Percentiles rank a stretch among this genome's conserved stretches.
Conservation (phyloP, 1,139 yeast species). For the Geotrichum reessii region DNA sequence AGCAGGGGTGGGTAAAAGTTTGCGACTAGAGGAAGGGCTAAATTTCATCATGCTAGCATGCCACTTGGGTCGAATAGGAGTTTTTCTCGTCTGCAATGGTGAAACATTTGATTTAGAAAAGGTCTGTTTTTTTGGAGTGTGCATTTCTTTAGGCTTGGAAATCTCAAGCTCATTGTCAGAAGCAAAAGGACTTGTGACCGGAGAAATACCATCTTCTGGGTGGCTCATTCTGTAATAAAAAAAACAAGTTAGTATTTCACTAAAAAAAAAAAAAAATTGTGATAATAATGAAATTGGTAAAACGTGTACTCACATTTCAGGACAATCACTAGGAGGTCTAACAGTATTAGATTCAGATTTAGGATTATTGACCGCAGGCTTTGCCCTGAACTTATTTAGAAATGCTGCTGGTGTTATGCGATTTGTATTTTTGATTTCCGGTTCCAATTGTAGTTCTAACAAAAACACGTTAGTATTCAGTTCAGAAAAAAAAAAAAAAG, state of each 20-base stretch:
- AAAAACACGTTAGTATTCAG: background rate
- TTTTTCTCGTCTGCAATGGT: background rate
- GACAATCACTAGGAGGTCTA: background rate
- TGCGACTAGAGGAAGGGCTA: background rate
- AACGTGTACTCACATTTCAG: constrained; percentile 3
- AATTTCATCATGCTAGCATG: constrained; percentile 9
- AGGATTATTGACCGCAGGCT: background rate
- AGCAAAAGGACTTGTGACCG: constrained; percentile 10
- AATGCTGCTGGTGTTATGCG: constrained; percentile 26
- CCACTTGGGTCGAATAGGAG: constrained; percentile 3
- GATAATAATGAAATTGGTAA: too few species aligned
- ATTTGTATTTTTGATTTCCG: constrained; percentile 24
- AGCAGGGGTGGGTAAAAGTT: constrained; percentile 7
- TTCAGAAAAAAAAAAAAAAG: background rate
- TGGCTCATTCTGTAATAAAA: constrained; percentile 9
- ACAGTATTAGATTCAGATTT: background rate
- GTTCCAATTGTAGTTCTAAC: constrained; percentile 27
- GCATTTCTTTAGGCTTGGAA: background rate
- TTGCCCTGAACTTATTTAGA: constrained; percentile 21
- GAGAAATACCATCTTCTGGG: constrained; percentile 6
- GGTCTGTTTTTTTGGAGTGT: background rate
- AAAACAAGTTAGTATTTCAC: background rate
- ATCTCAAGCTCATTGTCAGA: constrained; percentile 7
- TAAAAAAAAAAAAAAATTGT: too few species aligned
- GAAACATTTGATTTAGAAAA: background rate